Conservation (phyloP, 176 grass and related monocot genomes). For the Oryza coarctata region DNA sequence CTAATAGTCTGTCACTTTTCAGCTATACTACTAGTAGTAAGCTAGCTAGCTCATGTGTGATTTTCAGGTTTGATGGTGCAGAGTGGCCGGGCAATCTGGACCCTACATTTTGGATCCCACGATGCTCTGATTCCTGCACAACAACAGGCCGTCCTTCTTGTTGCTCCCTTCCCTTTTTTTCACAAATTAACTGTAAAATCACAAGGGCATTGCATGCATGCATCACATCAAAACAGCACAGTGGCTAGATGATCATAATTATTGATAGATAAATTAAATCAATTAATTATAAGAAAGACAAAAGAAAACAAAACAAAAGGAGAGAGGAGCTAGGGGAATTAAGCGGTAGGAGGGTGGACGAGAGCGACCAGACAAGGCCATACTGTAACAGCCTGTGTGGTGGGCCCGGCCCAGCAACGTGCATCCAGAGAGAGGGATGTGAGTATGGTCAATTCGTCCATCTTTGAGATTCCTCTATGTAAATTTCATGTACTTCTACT, state of each 20-base stretch:
- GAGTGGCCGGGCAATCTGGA: neutral
- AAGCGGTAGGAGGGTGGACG: neutral
- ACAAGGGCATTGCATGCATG: neutral
- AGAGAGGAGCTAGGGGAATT: neutral
- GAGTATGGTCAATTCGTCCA: no score
- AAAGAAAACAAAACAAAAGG: neutral
- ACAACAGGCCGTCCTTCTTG: no score
- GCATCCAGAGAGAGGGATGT: slow-evolving; percentile 26
- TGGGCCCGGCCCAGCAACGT: slow-evolving; percentile 62
- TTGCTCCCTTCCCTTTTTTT: neutral
- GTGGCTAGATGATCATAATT: neutral
- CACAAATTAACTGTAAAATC: neutral
- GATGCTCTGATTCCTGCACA: neutral
- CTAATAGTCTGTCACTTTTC: no score
- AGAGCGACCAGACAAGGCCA: slow-evolving; percentile 65
- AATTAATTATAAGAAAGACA: neutral
- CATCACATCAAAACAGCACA: neutral
- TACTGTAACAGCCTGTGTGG: slow-evolving; percentile 66
- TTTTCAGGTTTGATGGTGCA: neutral
- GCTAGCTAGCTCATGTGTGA: neutral
- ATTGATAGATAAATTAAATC: neutral
- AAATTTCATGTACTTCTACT: no score
- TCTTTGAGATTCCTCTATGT: no score
- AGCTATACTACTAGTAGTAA: neutral
- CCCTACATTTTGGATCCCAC: neutral